Conservation (phyloP, 1,139 yeast genomes). For the Magnusiomyces clavatus region DNA sequence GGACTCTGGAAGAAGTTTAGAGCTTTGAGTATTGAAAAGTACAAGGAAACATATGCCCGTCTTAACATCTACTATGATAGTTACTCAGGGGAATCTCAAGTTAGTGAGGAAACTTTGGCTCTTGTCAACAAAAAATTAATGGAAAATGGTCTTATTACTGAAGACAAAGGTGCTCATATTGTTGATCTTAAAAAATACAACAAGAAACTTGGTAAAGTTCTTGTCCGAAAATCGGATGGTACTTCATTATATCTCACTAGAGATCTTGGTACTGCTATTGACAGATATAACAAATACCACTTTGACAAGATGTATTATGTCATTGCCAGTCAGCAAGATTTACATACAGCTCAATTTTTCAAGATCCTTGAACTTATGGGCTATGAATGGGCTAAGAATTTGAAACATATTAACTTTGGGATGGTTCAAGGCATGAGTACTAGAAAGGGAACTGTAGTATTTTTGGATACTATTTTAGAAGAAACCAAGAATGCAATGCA, state of each 20-base stretch:
- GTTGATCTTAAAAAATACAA: constrained; percentile 80
- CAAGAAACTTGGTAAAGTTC: constrained; percentile 89
- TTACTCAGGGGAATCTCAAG: constrained; percentile 96
- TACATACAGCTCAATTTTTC: constrained; percentile 89
- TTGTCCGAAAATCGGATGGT: constrained; percentile 93
- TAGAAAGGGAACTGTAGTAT: constrained; percentile 96
- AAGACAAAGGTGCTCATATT: constrained; percentile 85
- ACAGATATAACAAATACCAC: constrained; percentile 73
- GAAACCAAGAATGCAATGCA: constrained; percentile 95
- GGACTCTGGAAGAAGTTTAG: constrained; percentile 83
- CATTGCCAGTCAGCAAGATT: constrained; percentile 92
- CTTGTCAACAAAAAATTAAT: constrained; percentile 55
- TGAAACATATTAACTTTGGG: constrained; percentile 88
- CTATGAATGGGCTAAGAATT: constrained; percentile 72
- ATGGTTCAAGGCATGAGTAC: constrained; percentile 99
- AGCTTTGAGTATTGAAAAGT: constrained; percentile 77
- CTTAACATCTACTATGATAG: constrained; percentile 80
- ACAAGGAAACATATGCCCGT: constrained; percentile 83
- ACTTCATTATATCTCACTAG: constrained; percentile 91
- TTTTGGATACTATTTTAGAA: constrained; percentile 87
- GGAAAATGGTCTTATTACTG: constrained; percentile 66
- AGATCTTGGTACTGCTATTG: constrained; percentile 95
- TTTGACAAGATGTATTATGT: constrained; percentile 97
- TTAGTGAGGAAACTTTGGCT: constrained; percentile 64
- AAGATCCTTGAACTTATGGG: constrained; percentile 93